Conservation (phyloP, 352 stramenopile genomes). For the Blastocystis sp. region DNA sequence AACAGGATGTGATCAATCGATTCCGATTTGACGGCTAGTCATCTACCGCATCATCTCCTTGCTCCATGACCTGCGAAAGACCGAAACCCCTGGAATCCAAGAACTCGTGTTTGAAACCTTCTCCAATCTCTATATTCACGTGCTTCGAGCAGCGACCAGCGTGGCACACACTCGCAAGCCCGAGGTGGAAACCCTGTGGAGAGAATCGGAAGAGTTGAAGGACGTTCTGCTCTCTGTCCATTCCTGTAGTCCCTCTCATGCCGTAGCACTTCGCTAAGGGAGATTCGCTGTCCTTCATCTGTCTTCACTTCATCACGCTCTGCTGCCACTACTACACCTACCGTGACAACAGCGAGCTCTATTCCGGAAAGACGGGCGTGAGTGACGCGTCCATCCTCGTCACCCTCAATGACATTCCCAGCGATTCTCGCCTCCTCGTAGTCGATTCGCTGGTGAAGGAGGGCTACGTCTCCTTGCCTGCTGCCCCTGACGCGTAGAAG, state of each 20-base stretch:
- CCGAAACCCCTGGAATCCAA: not conserved
- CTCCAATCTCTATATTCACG: constrained; percentile 50
- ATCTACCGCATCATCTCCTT: not conserved
- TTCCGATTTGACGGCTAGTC: not conserved
- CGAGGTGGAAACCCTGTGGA: constrained; percentile 22
- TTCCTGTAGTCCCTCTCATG: not conserved
- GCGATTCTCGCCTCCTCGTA: not conserved
- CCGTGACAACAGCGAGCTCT: constrained; percentile 24
- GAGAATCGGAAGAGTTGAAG: constrained; percentile 1
- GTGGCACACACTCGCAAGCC: not conserved
- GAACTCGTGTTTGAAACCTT: constrained; percentile 19
- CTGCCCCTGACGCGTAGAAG: not conserved
- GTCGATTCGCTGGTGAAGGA: not conserved
- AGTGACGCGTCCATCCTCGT: constrained; percentile 38
- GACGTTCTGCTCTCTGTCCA: not conserved
- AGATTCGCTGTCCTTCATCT: constrained; percentile 33
- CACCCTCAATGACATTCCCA: constrained; percentile 31
- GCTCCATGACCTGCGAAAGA: constrained; percentile 1
- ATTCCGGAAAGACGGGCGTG: constrained; percentile 22
- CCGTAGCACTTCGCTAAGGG: constrained; percentile 18
- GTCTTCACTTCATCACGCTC: constrained; percentile 42
- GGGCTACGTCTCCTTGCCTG: constrained; percentile 7
- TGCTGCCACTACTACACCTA: constrained; percentile 62
- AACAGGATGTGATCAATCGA: constrained; percentile 7
- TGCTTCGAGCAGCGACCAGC: constrained; percentile 5